Percentiles rank a stretch among this genome's conserved stretches.
Conservation (phyloP, 305 asterid species). For the Fraxinus platypoda region DNA sequence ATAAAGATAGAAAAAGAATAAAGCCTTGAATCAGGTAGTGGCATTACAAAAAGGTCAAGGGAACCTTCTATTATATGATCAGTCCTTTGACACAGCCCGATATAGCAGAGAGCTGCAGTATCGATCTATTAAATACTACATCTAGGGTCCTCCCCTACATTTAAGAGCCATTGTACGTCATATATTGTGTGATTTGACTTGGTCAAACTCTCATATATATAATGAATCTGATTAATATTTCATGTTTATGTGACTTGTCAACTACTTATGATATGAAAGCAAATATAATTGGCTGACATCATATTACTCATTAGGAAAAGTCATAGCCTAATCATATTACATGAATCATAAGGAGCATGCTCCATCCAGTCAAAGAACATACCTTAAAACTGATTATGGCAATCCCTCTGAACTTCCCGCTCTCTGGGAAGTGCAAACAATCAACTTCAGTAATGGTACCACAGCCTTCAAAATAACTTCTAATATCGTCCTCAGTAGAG, state of each 20-base stretch:
- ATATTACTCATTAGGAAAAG: background rate
- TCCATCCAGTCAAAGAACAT: constrained; percentile 22
- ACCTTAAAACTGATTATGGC: constrained; percentile 91
- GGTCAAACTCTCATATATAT: background rate
- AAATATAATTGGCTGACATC: background rate
- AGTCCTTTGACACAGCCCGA: background rate
- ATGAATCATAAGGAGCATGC: background rate
- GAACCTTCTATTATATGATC: background rate
- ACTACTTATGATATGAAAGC: background rate
- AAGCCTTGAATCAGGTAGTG: background rate
- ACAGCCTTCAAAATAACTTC: constrained; percentile 89
- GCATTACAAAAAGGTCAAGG: background rate
- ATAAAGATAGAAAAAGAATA: background rate
- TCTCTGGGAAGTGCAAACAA: constrained; percentile 87
- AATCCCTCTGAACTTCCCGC: constrained; percentile 94
- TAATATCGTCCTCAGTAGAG: constrained; percentile 90
- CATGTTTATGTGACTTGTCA: background rate
- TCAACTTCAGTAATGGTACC: constrained; percentile 79
- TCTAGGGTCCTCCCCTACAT: background rate
- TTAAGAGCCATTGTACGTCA: background rate
- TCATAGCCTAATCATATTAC: background rate
- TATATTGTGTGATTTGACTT: background rate
- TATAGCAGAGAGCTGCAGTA: background rate
- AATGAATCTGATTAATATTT: background rate
- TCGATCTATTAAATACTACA: background rate